phyloP scores from a whole-genome alignment of 2,329 filamentous ascomycete species.

The Microcyclospora tardicrescens region DNA sequence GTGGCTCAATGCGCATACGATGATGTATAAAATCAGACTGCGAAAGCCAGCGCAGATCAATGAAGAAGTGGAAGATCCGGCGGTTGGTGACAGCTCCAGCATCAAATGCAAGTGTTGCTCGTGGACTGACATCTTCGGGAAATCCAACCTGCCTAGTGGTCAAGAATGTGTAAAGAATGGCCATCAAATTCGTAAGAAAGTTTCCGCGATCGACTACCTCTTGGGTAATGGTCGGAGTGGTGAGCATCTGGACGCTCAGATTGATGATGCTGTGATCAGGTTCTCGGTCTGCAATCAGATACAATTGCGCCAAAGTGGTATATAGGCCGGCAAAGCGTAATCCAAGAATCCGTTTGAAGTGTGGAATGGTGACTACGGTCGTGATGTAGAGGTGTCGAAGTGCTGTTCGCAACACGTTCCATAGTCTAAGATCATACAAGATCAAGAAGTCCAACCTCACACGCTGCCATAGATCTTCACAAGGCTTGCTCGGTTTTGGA shows the following conservation, averaged over 20 bases:
- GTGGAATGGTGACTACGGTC: conserved; percentile 85
- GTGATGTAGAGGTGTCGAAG: conserved; percentile 89
- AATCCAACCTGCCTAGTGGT: conserved; percentile 93
- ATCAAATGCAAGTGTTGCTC: conserved; percentile 82
- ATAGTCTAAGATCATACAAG: conserved; percentile 85
- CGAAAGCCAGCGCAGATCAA: conserved; percentile 84
- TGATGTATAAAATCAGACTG: conserved; percentile 79
- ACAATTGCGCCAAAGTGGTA: conserved; percentile 83
- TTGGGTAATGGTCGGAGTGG: conserved; percentile 88
- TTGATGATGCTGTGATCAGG: conserved; percentile 98
- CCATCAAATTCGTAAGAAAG: conserved; percentile 87
- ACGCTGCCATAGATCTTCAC: conserved; percentile 79
- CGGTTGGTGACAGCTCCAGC: conserved; percentile 89
- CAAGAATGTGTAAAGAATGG: conserved; percentile 93
- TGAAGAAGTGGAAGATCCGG: conserved; percentile 94
- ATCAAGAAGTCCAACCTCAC: conserved; percentile 90
- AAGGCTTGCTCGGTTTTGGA: conserved; percentile 42
- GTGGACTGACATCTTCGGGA: conserved; percentile 74
- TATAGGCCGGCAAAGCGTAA: conserved; percentile 91
- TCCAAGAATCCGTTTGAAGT: conserved; percentile 90
- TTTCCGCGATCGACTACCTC: conserved; percentile 93
- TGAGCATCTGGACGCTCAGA: conserved; percentile 89
- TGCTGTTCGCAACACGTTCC: conserved; percentile 89
- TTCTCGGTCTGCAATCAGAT: conserved; percentile 88
- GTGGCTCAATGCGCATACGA: conserved; percentile 65